Evolutionary conservation across 768 basidiomycete genomes (phyloP), one percentile per base, ranked within the genome.

Genomic region (Tubosaeta sp.): DNA sequence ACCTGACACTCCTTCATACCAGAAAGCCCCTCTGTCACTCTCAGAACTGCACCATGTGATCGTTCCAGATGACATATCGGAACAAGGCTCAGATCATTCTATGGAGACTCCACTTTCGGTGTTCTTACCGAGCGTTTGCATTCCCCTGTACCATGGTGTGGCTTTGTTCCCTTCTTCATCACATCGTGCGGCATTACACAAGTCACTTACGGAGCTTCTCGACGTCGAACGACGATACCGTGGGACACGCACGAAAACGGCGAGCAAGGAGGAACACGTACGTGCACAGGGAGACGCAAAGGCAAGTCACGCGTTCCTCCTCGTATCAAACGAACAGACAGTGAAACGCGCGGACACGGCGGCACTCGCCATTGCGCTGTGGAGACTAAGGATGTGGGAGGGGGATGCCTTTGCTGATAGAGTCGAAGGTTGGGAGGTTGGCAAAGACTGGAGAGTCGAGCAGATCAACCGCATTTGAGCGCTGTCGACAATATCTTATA

Each of bases 381-480:
- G 90, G 90, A 80, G 90, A 53, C 52, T 90, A 38, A 74, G 83
- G 52, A 82, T 91, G 80, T 93, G 84, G 76, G 84, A 89, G 60
- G 80, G 82, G 2, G 71, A 69, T 36, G 44, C 64, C 3, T 69
- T 59, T n/a, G 21, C 24, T 16, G 41, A 43, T 35, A 16, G 30
- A 13, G 44, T 19, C 11, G 24, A 45, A 39, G 58, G 67, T 8
- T 83, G 79, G 78, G 73, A 76, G 34, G 52, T 65, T 9, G 62
- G 58, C 44, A 57, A 54, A 25, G 61, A 58, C 24, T 59, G 67
- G 58, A 59, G 70, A 47, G 24, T 59, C 41, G 48, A 53, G 4
- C 50, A 62, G 29, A 32, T 40, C n/a, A 30, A 46, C 18, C 53
- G 22, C 34, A 35, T 49, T 32, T 54, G 41, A 49, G 48, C 36